Conservation (phyloP, 306 rosid species). For the Pyrus communis region DNA sequence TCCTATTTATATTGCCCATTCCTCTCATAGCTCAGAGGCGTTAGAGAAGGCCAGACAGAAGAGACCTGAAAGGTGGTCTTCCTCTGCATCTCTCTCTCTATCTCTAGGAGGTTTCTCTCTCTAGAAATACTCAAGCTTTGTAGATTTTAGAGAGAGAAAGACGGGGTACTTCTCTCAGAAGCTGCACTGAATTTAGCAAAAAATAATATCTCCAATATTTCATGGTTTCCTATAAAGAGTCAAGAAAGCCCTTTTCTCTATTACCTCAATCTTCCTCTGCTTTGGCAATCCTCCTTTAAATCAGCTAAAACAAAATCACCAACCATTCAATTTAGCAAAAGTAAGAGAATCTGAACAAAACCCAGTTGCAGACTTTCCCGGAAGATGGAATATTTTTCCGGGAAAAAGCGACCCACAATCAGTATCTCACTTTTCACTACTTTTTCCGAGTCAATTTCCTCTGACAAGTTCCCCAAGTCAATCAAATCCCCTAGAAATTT, state of each 20-base stretch:
- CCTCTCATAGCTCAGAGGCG: constrained; percentile 4
- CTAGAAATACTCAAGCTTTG: neutral
- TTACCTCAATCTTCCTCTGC: neutral
- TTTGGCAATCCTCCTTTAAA: neutral
- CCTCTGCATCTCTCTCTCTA: constrained; percentile 16
- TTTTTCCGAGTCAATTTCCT: constrained; percentile 34
- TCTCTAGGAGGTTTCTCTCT: neutral
- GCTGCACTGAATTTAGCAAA: neutral
- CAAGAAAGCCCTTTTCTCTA: constrained; percentile 10
- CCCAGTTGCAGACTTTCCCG: constrained; percentile 1
- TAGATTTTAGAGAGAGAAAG: neutral
- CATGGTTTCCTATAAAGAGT: neutral
- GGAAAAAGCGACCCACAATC: constrained; percentile 30
- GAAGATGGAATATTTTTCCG: constrained; percentile 28
- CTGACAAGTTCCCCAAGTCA: constrained; percentile 11
- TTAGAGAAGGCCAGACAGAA: constrained; percentile 30
- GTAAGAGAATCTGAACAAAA: neutral
- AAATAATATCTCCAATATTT: neutral
- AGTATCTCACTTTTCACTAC: constrained; percentile 36
- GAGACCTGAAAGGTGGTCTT: constrained; percentile 17
- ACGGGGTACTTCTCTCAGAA: neutral
- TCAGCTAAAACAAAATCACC: neutral
- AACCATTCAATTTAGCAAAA: neutral
- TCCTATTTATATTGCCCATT: neutral
- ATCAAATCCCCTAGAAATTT: constrained; percentile 41